Conservation (phyloP, 2,329 filamentous ascomycete species). For the Drechslerella dactyloides region DNA sequence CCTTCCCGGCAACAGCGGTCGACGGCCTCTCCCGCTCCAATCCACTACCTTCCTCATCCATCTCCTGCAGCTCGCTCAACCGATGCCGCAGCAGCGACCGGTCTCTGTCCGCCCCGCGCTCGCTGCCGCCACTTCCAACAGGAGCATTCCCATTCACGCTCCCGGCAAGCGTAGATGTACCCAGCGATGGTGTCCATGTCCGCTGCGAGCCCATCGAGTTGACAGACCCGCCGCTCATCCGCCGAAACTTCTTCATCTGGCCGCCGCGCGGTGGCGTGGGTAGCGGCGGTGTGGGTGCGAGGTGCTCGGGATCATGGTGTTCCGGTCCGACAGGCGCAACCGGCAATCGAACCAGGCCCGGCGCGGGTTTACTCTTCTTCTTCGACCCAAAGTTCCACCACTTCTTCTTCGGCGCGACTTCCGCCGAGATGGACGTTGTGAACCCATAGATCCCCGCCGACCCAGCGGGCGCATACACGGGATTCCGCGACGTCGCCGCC, state of each 20-base stretch:
- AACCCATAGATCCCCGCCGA: conserved; percentile 24
- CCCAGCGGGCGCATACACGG: conserved; percentile 21
- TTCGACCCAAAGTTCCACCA: conserved; percentile 48
- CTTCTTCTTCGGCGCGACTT: conserved; percentile 42
- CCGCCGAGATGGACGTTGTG: conserved; percentile 24
- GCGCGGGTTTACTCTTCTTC: conserved; percentile 6
- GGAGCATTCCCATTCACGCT: conserved; percentile 13
- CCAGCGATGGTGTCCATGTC: conserved; percentile 37
- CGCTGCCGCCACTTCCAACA: background rate
- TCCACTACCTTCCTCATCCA: conserved; percentile 29
- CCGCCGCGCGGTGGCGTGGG: conserved; percentile 11
- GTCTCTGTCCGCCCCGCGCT: too few species aligned
- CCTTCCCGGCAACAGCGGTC: conserved; percentile 8
- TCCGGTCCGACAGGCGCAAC: conserved; percentile 14
- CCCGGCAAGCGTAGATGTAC: conserved; percentile 38
- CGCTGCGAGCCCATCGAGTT: conserved; percentile 24
- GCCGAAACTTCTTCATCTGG: conserved; percentile 35
- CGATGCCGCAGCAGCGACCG: conserved; percentile 16
- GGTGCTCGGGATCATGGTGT: background rate
- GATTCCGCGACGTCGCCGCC: background rate
- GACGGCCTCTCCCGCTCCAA: background rate
- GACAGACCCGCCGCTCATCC: conserved; percentile 31
- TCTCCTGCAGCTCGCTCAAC: conserved; percentile 23
- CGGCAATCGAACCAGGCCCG: conserved; percentile 20
- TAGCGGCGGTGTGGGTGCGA: background rate